Conservation (phyloP, 208 protist genomes). For the Leishmania braziliensis region DNA sequence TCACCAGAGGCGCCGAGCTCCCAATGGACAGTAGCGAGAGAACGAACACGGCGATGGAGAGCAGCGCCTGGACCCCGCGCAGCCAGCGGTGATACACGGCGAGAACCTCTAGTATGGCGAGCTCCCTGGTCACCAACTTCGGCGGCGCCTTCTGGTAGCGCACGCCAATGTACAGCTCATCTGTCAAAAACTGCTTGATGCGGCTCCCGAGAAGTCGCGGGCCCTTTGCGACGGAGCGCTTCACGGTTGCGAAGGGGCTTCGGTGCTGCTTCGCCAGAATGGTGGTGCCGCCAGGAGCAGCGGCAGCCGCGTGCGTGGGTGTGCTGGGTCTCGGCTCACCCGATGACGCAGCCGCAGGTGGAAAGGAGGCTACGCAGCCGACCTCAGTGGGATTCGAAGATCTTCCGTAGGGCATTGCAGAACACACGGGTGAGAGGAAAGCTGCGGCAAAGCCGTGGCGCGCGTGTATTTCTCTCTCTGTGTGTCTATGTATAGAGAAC, state of each 20-base stretch:
- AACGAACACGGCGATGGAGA: slow-evolving; percentile 61
- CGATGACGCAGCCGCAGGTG: not conserved
- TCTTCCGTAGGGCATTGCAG: not conserved
- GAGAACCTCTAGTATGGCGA: slow-evolving; percentile 61
- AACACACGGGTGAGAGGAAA: not conserved
- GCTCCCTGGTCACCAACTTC: slow-evolving; percentile 44
- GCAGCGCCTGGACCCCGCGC: slow-evolving; percentile 65
- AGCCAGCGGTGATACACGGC: slow-evolving; percentile 73
- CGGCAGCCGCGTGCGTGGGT: not conserved
- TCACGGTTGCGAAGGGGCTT: slow-evolving; percentile 15
- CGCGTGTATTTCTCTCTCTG: not conserved
- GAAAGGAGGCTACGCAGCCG: slow-evolving; percentile 1
- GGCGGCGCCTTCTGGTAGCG: slow-evolving; percentile 51
- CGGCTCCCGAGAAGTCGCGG: slow-evolving; percentile 61
- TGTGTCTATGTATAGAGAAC: not conserved
- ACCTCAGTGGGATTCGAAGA: not conserved
- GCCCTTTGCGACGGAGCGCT: slow-evolving; percentile 53
- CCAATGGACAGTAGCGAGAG: slow-evolving; percentile 49
- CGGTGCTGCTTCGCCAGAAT: slow-evolving; percentile 21
- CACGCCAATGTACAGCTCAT: slow-evolving; percentile 69
- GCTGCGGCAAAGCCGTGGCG: not conserved
- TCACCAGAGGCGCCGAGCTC: slow-evolving; percentile 39
- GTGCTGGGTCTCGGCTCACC: not conserved
- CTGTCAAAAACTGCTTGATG: slow-evolving; percentile 69
- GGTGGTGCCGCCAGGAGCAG: slow-evolving; percentile 4